These are phyloP conservation scores for Isoetes taiwanensis DNA, from an alignment of 75 land plant genomes.

Conservation along the genomic window DNA sequence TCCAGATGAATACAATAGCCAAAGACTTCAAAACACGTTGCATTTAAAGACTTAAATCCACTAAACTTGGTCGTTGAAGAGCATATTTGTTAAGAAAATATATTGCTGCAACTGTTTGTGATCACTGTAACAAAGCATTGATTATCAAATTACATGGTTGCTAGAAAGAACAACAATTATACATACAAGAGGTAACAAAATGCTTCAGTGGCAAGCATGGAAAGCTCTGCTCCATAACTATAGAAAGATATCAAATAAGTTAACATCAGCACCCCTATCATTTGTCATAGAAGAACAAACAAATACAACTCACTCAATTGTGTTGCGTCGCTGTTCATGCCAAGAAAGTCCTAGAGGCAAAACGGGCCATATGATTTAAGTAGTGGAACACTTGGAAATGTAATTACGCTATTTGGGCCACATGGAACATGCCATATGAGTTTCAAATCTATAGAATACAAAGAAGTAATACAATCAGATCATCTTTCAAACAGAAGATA, in stretches of 20 bases:
- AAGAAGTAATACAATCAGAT: neutral
- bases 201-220: conserved; percentile 16
- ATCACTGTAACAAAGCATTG: too few relatives aligned
- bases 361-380: conserved; percentile 87
- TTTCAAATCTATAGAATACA: conserved; percentile 46
- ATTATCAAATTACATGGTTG: too few relatives aligned
- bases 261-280: too few relatives aligned
- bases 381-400: conserved; percentile 74
- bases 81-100: too few relatives aligned
- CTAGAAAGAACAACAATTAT: too few relatives aligned
- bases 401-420: conserved; percentile 88
- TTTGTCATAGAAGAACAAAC: neutral
- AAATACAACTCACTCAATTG: conserved; percentile 53
- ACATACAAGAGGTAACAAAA: conserved; percentile 24
- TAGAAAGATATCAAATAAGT: too few relatives aligned
- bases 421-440: conserved; percentile 75
- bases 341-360: conserved; percentile 72
- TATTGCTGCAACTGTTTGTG: too few relatives aligned
- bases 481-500: neutral
- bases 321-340: conserved; percentile 64
- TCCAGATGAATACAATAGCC: too few relatives aligned
- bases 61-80: too few relatives aligned
- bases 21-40: too few relatives aligned
- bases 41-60: too few relatives aligned
- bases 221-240: conserved; percentile 22